phyloP scores from a whole-genome alignment of 2,329 filamentous ascomycete species.

The Hymenoscyphus scutula region DNA sequence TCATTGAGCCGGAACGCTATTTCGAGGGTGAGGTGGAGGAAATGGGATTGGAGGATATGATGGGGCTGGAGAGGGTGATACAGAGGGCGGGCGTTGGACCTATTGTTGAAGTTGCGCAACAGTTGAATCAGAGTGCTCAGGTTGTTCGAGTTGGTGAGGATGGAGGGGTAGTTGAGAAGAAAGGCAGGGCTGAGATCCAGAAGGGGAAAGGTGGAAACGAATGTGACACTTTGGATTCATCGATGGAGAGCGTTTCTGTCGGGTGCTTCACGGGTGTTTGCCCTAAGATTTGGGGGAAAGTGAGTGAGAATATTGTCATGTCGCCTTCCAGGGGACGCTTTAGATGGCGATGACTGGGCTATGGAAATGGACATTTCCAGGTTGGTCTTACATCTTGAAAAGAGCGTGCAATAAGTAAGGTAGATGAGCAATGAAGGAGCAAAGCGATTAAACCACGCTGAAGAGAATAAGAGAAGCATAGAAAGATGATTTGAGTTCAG shows the following conservation, averaged over 20 bases:
- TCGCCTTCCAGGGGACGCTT: neutral
- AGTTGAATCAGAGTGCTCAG: neutral
- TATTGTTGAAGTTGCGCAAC: neutral
- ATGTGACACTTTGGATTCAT: neutral
- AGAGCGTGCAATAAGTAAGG: neutral
- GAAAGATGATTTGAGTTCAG: neutral
- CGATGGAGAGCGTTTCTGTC: neutral
- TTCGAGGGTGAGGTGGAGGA: neutral
- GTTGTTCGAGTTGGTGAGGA: neutral
- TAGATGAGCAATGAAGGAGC: neutral
- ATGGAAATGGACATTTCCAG: neutral
- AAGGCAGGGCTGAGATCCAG: neutral
- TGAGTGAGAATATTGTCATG: neutral
- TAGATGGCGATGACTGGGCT: neutral
- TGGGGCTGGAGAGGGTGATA: neutral
- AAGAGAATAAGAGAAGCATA: neutral
- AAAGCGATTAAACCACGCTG: neutral
- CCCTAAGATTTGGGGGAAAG: neutral
- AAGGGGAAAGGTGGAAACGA: neutral
- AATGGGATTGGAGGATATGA: neutral
- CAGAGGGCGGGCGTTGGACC: neutral
- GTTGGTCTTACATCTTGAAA: neutral
- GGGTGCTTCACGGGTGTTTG: conserved; percentile 2
- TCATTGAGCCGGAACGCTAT: neutral
- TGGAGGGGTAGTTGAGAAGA: neutral